Base-by-base conservation (phyloP, 768 basidiomycete species). In the Lanmaoa pseudosensibilis region DNA sequence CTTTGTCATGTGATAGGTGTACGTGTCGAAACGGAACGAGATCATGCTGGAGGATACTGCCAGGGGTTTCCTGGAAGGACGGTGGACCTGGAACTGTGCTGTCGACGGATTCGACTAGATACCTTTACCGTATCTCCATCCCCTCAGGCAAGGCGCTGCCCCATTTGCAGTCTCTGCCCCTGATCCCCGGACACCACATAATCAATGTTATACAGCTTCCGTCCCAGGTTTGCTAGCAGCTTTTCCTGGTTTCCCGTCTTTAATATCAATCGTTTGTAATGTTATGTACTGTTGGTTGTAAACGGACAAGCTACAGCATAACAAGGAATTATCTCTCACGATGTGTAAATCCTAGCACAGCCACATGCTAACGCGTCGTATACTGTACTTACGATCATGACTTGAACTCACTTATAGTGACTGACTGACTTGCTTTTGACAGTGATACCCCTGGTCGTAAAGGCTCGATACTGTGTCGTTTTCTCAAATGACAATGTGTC, bases 21-120 rank as follows among this genome's bases (percentile, higher is more conserved):
- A 98, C 68, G 95, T 98, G n/a, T 87, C 94, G 75, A 98, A 95
- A 75, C 83, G 97, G 33, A 95, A 97, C 71, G 89, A 94, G 71
- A 95, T 98, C 65, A 82, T 99, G 62, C 75, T 98, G 36, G 93
- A 96, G 65, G 97, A 98, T 72, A 98, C 96, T 0, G 90, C 95
- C 0, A 84, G 81, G 57, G 95, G 95, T 5, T 95, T 92, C 75
- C 71, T 86, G 40, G 94, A 97, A 49, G 90, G 84, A 11, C 75
- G 92, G 55, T 94, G 92, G 92, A 78, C 65, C 61, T 94, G 91
- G 92, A 92, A 93, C 66, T 76, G 75, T 3, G 21, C 72, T 8
- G 84, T 92, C 6, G 87, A 87, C 4, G 89, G 88, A 37, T 88
- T 90, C 61, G 88, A 89, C 37, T 73, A 66, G 59, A 72, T 66